A percentile compares a stretch with the other conserved stretches of the same genome.
phyloP scores from a whole-genome alignment of 495 filamentous ascomycete genomes.

The Recurvomyces mirabilis region DNA sequence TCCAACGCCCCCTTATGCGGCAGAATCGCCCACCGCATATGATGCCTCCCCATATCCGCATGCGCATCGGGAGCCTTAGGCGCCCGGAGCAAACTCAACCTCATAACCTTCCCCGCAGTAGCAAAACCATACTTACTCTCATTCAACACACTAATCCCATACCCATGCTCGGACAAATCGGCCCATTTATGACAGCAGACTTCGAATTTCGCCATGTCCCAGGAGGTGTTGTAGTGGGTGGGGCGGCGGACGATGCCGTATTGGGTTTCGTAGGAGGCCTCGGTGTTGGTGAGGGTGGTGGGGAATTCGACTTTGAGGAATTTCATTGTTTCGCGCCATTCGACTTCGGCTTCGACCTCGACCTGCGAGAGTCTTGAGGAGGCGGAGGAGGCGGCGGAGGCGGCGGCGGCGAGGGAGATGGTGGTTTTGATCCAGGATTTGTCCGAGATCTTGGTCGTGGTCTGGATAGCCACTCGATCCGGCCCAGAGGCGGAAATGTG shows the following conservation, averaged over 20 bases:
- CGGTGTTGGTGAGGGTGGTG: conserved; percentile 79
- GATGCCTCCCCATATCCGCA: conserved; percentile 86
- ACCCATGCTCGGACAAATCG: conserved; percentile 84
- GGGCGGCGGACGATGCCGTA: conserved; percentile 80
- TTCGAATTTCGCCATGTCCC: conserved; percentile 99
- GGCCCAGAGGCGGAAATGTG: conserved; percentile 59
- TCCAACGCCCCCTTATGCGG: conserved; percentile 67
- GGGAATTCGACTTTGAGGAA: conserved; percentile 99
- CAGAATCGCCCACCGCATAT: conserved; percentile 81
- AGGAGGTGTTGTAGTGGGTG: conserved; percentile 92
- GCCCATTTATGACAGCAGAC: conserved; percentile 97
- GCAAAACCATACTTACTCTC: conserved; percentile 97
- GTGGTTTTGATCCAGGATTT: conserved; percentile 79
- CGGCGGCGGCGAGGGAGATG: conserved; percentile 63
- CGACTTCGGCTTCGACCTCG: conserved; percentile 70
- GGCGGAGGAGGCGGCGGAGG: conserved; percentile 39
- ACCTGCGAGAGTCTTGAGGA: too few relatives aligned
- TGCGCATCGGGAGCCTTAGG: conserved; percentile 95
- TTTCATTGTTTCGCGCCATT: conserved; percentile 92
- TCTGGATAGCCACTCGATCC: conserved; percentile 66
- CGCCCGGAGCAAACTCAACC: conserved; percentile 74
- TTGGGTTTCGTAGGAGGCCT: conserved; percentile 92
- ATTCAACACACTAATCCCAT: conserved; percentile 89
- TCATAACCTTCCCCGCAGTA: conserved; percentile 82
- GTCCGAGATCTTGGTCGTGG: conserved; percentile 75